These are phyloP conservation scores for Euptelea pleiosperma DNA, from an alignment of 164 flowering plant genomes.

Conservation along the genomic window DNA sequence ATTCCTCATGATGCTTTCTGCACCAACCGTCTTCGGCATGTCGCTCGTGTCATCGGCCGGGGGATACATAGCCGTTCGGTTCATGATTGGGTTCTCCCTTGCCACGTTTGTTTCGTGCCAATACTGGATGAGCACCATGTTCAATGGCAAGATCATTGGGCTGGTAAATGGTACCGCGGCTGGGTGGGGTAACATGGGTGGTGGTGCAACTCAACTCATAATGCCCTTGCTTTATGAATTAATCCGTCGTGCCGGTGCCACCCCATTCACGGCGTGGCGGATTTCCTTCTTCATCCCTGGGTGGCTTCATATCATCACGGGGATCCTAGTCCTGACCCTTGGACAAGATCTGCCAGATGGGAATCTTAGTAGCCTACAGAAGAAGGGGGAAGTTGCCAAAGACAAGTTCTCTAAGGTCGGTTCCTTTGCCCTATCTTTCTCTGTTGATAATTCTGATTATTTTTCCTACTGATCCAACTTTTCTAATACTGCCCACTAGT, in stretches of 20 bases:
- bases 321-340: constrained; percentile 51
- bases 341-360: constrained; percentile 90
- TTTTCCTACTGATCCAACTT: too few relatives aligned
- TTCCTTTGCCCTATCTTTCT: not conserved
- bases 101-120: constrained; percentile 85
- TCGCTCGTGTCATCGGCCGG: constrained; percentile 44
- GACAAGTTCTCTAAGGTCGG: constrained; percentile 64
- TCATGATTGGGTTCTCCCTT: constrained; percentile 74
- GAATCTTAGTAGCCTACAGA: constrained; percentile 51
- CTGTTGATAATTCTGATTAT: too few relatives aligned
- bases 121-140: constrained; percentile 84
- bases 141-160: constrained; percentile 62
- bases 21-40: constrained; percentile 66
- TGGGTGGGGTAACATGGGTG: constrained; percentile 93
- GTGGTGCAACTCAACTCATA: constrained; percentile 74
- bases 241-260: constrained; percentile 40
- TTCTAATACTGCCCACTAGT: too few relatives aligned
- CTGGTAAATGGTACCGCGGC: constrained; percentile 68
- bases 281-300: constrained; percentile 87
- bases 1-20: constrained; percentile 53
- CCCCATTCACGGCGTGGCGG: constrained; percentile 80
- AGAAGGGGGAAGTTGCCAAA: constrained; percentile 53
- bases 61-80: constrained; percentile 41
- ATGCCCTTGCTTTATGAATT: constrained; percentile 63
- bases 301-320: constrained; percentile 49